Conservation (phyloP, 768 basidiomycete genomes). For the Tulasnella sp. region DNA sequence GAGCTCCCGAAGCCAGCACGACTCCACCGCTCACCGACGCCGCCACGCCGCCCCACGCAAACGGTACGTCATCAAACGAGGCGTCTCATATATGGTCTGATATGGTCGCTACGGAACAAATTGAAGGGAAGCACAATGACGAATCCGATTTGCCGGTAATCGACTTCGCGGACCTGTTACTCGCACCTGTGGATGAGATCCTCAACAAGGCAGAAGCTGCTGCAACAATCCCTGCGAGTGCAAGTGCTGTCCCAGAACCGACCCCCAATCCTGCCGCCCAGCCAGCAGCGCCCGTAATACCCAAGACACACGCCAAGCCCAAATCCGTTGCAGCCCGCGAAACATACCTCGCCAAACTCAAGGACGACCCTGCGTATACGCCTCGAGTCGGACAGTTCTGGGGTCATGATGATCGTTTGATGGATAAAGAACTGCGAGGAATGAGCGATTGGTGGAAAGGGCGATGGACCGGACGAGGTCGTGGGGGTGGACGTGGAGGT, state of each 20-base stretch:
- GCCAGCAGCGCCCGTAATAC: background rate
- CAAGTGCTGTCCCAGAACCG: conserved; percentile 29
- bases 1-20: conserved; percentile 5
- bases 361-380: conserved; percentile 76
- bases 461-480: conserved; percentile 58
- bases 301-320: conserved; percentile 24
- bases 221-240: conserved; percentile 24
- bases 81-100: conserved; percentile 61
- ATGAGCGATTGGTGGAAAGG: conserved; percentile 84
- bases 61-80: background rate
- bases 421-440: conserved; percentile 71
- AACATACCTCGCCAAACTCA: conserved; percentile 72
- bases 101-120: conserved; percentile 40
- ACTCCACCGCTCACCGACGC: conserved; percentile 16
- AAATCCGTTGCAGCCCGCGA: conserved; percentile 61
- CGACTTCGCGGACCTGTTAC: conserved; percentile 54
- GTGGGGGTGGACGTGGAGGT: conserved; percentile 29
- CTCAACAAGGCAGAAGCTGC: conserved; percentile 26
- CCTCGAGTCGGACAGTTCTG: conserved; percentile 89
- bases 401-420: conserved; percentile 85
- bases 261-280: conserved; percentile 22
- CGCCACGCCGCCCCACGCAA: conserved; percentile 2
- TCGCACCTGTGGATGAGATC: conserved; percentile 31
- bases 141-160: conserved; percentile 64
- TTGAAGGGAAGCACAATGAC: conserved; percentile 43